phyloP scores from a whole-genome alignment of 2,329 filamentous ascomycete genomes.

The Myriosclerotinia duriaeana region DNA sequence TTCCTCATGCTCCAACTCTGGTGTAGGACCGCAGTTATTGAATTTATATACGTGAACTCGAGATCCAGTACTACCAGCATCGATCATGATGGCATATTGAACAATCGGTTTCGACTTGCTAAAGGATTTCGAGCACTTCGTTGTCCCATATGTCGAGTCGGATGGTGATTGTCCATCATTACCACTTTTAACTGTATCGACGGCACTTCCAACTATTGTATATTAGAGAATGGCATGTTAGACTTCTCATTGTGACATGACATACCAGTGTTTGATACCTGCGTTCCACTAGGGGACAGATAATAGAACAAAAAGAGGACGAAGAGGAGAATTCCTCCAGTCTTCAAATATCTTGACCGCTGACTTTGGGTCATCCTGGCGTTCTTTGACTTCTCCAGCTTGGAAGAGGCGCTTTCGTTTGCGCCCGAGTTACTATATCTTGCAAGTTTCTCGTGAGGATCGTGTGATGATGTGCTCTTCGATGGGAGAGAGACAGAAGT shows the following conservation, averaged over 20 bases:
- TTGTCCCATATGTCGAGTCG: slow-evolving; percentile 64
- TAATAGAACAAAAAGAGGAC: slow-evolving; percentile 63
- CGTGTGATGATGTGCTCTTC: slow-evolving; percentile 57
- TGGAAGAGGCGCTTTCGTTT: slow-evolving; percentile 43
- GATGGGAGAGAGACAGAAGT: slow-evolving; percentile 64
- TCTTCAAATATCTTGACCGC: slow-evolving; percentile 65
- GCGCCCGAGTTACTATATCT: slow-evolving; percentile 54
- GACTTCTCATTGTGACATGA: neutral
- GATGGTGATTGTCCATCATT: slow-evolving; percentile 53
- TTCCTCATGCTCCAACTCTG: slow-evolving; percentile 86
- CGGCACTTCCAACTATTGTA: slow-evolving; percentile 30
- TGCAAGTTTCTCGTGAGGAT: slow-evolving; percentile 64
- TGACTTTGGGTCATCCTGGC: slow-evolving; percentile 63
- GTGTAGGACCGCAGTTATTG: slow-evolving; percentile 96
- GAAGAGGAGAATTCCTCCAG: slow-evolving; percentile 59
- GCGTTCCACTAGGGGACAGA: slow-evolving; percentile 56
- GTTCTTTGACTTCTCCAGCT: slow-evolving; percentile 57
- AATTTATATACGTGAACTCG: slow-evolving; percentile 98
- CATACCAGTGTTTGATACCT: slow-evolving; percentile 36
- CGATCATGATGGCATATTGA: slow-evolving; percentile 98
- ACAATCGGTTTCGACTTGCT: slow-evolving; percentile 89
- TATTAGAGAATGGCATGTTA: slow-evolving; percentile 13
- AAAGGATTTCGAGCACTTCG: slow-evolving; percentile 78
- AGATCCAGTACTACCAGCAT: slow-evolving; percentile 95
- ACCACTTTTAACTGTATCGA: slow-evolving; percentile 27